phyloP scores from a whole-genome alignment of 2,329 filamentous ascomycete species.

The Fusarium caatingaense region DNA sequence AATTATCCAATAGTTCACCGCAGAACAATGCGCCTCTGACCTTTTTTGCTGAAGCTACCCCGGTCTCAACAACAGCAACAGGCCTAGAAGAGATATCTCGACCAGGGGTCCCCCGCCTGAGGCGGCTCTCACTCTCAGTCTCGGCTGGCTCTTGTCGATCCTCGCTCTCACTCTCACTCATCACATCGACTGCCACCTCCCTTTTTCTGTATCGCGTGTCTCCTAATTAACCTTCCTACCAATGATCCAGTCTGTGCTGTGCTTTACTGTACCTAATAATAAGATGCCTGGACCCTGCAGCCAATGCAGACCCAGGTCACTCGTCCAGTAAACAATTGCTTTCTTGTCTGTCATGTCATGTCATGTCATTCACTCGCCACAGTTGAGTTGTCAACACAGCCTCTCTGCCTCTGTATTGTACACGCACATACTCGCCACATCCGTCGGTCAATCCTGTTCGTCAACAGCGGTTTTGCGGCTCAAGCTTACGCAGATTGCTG shows the following conservation, averaged over 20 bases:
- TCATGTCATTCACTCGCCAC: conserved; percentile 20
- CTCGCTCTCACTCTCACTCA: background rate
- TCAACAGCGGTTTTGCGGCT: conserved; percentile 9
- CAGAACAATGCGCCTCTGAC: conserved; percentile 18
- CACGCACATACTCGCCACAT: conserved; percentile 31
- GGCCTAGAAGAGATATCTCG: conserved; percentile 31
- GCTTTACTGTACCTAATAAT: background rate
- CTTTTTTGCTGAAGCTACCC: conserved; percentile 22
- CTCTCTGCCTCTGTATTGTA: conserved; percentile 12
- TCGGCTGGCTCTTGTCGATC: conserved; percentile 21
- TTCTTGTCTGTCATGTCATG: background rate
- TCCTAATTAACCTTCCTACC: conserved; percentile 4
- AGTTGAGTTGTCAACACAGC: conserved; percentile 22
- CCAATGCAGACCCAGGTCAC: conserved; percentile 13
- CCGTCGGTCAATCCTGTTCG: conserved; percentile 3
- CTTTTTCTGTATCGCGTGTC: conserved; percentile 34
- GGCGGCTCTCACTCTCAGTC: conserved; percentile 28
- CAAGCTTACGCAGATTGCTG: background rate
- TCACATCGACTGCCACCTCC: conserved; percentile 39
- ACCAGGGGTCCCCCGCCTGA: conserved; percentile 37
- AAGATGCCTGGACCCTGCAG: conserved; percentile 1
- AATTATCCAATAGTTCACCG: conserved; percentile 21
- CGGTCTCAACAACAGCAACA: conserved; percentile 28
- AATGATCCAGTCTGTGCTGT: background rate
- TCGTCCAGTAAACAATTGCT: background rate